Conservation (phyloP, 768 basidiomycete species). For the Amanita fuliginea region DNA sequence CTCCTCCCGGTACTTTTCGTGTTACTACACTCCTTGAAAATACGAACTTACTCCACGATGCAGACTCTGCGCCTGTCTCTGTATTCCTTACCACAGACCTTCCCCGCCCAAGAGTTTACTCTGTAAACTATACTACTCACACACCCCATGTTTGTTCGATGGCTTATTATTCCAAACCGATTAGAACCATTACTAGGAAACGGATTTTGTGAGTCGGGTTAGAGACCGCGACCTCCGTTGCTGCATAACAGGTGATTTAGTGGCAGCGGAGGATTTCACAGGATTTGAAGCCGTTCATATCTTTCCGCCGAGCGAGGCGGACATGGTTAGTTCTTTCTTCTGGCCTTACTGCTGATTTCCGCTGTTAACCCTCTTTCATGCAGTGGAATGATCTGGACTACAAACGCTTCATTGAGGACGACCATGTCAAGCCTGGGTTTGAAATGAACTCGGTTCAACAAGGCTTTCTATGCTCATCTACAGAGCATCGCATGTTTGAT, state of each 20-base stretch:
- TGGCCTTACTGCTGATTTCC: constrained; percentile 1
- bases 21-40: constrained; percentile 3
- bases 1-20: constrained; percentile 8
- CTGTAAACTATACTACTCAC: constrained; percentile 9
- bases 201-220: constrained; percentile 9
- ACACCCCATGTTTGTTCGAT: constrained; percentile 10
- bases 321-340: constrained; percentile 7
- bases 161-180: not conserved
- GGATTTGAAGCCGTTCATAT: constrained; percentile 13
- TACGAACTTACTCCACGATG: constrained; percentile 1
- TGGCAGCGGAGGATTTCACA: constrained; percentile 10
- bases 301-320: constrained; percentile 10
- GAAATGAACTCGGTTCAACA: constrained; percentile 13
- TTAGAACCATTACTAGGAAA: constrained; percentile 4
- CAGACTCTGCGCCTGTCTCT: constrained; percentile 7
- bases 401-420: constrained; percentile 12
- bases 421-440: constrained; percentile 7
- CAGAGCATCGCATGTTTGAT: constrained; percentile 11
- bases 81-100: constrained; percentile 10
- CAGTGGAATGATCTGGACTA: constrained; percentile 11
- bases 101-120: constrained; percentile 11
- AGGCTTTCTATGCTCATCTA: constrained; percentile 12
- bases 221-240: constrained; percentile 10
- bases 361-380: constrained; percentile 1
- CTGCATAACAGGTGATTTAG: constrained; percentile 12